A percentile compares a stretch with the other conserved stretches of the same genome.
Conservation (phyloP, 2,329 filamentous ascomycete genomes). For the Aphanocladium album region DNA sequence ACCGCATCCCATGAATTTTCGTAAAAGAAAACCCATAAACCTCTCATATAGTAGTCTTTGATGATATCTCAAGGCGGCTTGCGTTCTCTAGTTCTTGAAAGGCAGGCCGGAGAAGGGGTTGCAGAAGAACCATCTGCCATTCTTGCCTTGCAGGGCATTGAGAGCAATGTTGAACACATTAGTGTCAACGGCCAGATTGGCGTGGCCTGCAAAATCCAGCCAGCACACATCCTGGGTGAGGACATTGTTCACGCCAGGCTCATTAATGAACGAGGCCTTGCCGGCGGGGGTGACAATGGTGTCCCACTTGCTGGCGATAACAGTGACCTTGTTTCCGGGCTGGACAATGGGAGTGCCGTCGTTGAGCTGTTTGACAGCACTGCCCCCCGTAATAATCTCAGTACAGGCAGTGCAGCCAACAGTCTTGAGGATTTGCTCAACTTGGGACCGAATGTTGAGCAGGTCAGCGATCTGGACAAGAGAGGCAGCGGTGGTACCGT, state of each 20-base stretch:
- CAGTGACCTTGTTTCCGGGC: constrained; percentile 15
- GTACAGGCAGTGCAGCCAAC: constrained; percentile 16
- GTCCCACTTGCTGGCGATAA: constrained; percentile 14
- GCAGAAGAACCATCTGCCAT: constrained; percentile 7
- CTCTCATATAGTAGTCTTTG: no score
- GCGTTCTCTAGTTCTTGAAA: neutral
- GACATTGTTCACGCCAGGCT: constrained; percentile 15
- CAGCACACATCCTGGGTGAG: constrained; percentile 15
- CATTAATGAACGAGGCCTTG: constrained; percentile 10
- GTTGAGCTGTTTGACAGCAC: constrained; percentile 14
- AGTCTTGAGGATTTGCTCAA: constrained; percentile 1
- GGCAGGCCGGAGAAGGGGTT: neutral
- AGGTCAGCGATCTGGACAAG: constrained; percentile 10
- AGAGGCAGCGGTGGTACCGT: constrained; percentile 17
- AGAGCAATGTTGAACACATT: constrained; percentile 13
- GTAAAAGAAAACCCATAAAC: no score
- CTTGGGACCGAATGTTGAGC: neutral
- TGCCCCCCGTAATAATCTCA: constrained; percentile 13
- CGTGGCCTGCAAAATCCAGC: constrained; percentile 16
- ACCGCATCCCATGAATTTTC: no score
- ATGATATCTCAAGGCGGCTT: no score
- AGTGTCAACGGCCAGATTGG: constrained; percentile 12
- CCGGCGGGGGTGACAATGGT: constrained; percentile 15
- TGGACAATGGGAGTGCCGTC: constrained; percentile 14
- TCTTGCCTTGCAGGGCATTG: constrained; percentile 14